These are phyloP conservation scores for Thalassiosira mediterranea DNA, from an alignment of 352 stramenopile species.

Conservation along the genomic window DNA sequence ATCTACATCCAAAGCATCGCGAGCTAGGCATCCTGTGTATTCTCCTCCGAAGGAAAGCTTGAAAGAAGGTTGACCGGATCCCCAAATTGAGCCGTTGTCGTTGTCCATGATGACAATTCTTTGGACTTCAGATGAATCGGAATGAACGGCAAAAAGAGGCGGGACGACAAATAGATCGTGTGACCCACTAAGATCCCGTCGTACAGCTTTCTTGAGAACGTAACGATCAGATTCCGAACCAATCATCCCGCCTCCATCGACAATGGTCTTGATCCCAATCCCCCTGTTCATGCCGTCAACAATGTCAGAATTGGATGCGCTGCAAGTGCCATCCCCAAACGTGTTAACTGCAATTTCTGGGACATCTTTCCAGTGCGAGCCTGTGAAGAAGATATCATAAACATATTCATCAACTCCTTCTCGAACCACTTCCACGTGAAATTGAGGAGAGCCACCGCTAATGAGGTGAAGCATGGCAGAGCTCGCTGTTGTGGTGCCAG, in stretches of 20 bases:
- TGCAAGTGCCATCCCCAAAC: conserved; percentile 69
- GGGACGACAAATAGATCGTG: conserved; percentile 58
- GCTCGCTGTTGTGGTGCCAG: conserved; percentile 32
- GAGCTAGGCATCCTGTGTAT: conserved; percentile 60
- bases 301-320: conserved; percentile 58
- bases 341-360: conserved; percentile 64
- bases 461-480: conserved; percentile 59
- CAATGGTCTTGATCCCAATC: conserved; percentile 61
- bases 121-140: conserved; percentile 69
- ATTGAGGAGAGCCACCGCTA: conserved; percentile 58
- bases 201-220: conserved; percentile 40
- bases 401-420: conserved; percentile 76
- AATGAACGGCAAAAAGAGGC: conserved; percentile 70
- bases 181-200: conserved; percentile 17
- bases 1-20: conserved; percentile 70
- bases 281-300: conserved; percentile 68
- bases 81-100: conserved; percentile 52
- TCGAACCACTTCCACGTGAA: conserved; percentile 62
- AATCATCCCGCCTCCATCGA: conserved; percentile 69
- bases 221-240: conserved; percentile 43
- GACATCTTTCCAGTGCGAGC: conserved; percentile 72
- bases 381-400: conserved; percentile 85
- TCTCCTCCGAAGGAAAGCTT: conserved; percentile 53
- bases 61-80: conserved; percentile 55
- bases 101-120: conserved; percentile 73